These are phyloP conservation scores for Penicillium nordicum DNA, from an alignment of 2,329 filamentous ascomycete species.

Conservation along the genomic window DNA sequence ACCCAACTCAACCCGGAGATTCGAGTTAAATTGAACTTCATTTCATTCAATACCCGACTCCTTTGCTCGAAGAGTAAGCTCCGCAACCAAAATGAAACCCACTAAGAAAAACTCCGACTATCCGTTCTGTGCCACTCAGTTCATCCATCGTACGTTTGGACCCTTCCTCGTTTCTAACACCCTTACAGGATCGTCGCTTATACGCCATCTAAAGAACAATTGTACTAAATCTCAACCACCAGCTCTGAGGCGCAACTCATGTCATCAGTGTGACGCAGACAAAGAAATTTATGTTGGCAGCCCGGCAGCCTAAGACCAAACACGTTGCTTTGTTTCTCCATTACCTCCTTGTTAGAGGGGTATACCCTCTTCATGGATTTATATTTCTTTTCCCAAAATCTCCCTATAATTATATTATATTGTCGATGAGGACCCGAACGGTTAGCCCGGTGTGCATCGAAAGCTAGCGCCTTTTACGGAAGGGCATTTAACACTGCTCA, in stretches of 20 bases:
- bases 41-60: neutral
- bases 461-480: too few relatives aligned
- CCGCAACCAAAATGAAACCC: neutral
- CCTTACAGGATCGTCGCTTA: slow-evolving; percentile 2
- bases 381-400: too few relatives aligned
- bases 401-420: too few relatives aligned
- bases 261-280: neutral
- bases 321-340: too few relatives aligned
- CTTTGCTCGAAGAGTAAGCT: neutral
- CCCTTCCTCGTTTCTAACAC: neutral
- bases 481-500: too few relatives aligned
- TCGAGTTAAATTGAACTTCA: neutral
- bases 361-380: too few relatives aligned
- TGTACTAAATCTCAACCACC: neutral
- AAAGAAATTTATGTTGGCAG: neutral
- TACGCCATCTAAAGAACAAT: slow-evolving; percentile 6
- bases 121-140: neutral
- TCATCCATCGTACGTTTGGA: slow-evolving; percentile 1
- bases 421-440: too few relatives aligned
- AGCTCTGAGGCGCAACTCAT: neutral
- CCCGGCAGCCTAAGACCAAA: too few relatives aligned
- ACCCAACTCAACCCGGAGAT: slow-evolving; percentile 2
- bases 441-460: too few relatives aligned
- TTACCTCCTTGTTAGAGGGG: too few relatives aligned
- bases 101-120: neutral